Evolutionary conservation across 2,329 filamentous ascomycete genomes (phyloP).

Genomic region (Diaporthe citrichinensis): DNA sequence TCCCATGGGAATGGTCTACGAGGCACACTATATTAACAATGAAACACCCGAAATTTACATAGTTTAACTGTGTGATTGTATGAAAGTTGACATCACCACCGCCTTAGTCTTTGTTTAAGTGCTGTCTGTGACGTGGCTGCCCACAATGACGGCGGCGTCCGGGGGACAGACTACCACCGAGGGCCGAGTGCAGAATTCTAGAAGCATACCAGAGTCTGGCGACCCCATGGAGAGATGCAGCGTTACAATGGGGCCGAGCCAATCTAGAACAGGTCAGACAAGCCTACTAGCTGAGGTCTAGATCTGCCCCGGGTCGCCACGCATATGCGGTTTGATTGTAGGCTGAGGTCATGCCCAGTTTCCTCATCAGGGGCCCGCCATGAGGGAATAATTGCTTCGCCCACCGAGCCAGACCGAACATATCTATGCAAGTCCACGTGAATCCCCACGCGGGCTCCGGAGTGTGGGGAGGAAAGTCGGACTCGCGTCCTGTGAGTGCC

Average conservation of each 20-base stretch:
- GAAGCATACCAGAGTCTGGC: neutral
- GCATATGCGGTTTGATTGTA: neutral
- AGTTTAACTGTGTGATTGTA: neutral
- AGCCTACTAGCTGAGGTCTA: too few species aligned
- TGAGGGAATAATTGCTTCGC: constrained; percentile 1
- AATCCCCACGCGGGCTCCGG: too few species aligned
- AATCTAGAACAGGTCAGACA: neutral
- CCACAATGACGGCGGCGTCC: neutral
- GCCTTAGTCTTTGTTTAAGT: neutral
- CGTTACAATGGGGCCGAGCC: neutral
- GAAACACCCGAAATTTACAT: too few species aligned
- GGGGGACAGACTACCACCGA: neutral
- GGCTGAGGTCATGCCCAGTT: neutral
- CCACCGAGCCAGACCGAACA: neutral
- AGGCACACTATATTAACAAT: neutral
- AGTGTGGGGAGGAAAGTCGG: neutral
- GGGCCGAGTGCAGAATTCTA: neutral
- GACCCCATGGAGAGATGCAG: neutral
- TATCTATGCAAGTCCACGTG: neutral
- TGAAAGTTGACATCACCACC: neutral
- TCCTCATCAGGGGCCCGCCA: neutral
- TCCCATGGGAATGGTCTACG: neutral
- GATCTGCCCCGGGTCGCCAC: neutral
- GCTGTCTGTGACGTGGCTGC: neutral
- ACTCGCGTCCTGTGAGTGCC: constrained; percentile 10